Evolutionary conservation across 257 asterid species (phyloP), one percentile per base, ranked within the genome.

Genomic region (Solanum rostratum): DNA sequence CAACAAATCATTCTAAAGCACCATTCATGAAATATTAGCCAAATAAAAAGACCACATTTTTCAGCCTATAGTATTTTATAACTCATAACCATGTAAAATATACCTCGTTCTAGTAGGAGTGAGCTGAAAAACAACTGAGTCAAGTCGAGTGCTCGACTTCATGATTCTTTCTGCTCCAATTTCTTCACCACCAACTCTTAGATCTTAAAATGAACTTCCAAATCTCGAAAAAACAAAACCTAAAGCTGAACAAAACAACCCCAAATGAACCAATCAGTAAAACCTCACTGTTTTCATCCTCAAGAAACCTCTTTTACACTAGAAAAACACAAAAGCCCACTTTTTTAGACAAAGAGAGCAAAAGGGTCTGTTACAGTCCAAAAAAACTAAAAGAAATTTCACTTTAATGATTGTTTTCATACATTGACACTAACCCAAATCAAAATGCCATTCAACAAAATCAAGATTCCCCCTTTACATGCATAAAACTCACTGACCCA

Each of bases 71-170:
- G 37, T 33, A 5, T 33, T 33, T 4, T 33, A 33, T 33, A 33
- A 33, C 39, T 20, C 49, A 33, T 60, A 80, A 80, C 46, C 3
- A 83, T 24, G 46, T 18, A 86, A 50, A 45, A 57, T 5, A 78
- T 41, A 95, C 98, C 98, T 91, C 15, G 99, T 95, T 85, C 99
- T 91, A 82, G 99, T 96, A 37, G 98, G 98, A 86, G 98, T 96
- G 89, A 95, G 98, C 86, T 93, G 97, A 90, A 96, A 96, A 81
- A 95, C 95, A 84, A 92, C 97, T 11, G 97, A 93, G 85, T 91
- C 92, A 62, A 96, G 98, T 73, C 87, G 91, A 88, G 95, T 86
- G 80, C 85, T 90, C 65, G 92, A 88, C 94, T 92, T 95, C 99
- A 96, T 59, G 30, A 59, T 95, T 71, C 37, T 57, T 59, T 55